Evolutionary conservation across 768 basidiomycete species (phyloP).

Genomic region (Dictyophora rubrovolvata): DNA sequence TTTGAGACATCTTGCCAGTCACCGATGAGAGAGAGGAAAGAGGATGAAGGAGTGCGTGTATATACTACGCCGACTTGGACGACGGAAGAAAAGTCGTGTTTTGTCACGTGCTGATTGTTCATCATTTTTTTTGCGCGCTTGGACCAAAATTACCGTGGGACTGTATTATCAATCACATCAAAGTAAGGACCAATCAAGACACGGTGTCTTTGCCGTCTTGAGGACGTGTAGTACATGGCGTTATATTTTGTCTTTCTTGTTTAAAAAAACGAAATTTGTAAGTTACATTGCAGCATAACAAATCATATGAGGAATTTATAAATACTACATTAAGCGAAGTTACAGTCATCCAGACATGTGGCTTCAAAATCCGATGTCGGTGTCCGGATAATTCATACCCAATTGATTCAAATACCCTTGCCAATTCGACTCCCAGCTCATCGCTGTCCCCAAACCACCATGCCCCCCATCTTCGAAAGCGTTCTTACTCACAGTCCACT

Average conservation of each 20-base stretch:
- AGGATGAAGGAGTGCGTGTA: background rate
- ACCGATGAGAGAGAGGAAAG: background rate
- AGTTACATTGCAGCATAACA: too few species aligned
- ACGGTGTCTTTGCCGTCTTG: too few species aligned
- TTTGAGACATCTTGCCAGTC: conserved; percentile 1
- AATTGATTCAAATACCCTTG: conserved; percentile 6
- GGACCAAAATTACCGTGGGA: background rate
- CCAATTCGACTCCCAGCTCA: conserved; percentile 10
- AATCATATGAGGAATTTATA: background rate
- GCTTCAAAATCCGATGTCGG: conserved; percentile 1
- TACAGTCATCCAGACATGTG: background rate
- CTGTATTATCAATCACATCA: background rate
- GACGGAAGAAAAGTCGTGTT: background rate
- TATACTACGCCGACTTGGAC: background rate
- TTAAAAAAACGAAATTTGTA: too few species aligned
- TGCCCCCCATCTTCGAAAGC: conserved; percentile 1
- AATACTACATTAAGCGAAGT: background rate
- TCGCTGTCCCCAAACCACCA: conserved; percentile 4
- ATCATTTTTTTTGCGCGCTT: background rate
- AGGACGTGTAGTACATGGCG: too few species aligned
- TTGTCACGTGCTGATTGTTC: background rate
- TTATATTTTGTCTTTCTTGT: too few species aligned
- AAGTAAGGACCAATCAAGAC: background rate
- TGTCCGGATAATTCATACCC: background rate
- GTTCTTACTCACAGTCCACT: background rate